Evolutionary conservation across 257 asterid genomes (phyloP).

Genomic region (Solanum commersonii): DNA sequence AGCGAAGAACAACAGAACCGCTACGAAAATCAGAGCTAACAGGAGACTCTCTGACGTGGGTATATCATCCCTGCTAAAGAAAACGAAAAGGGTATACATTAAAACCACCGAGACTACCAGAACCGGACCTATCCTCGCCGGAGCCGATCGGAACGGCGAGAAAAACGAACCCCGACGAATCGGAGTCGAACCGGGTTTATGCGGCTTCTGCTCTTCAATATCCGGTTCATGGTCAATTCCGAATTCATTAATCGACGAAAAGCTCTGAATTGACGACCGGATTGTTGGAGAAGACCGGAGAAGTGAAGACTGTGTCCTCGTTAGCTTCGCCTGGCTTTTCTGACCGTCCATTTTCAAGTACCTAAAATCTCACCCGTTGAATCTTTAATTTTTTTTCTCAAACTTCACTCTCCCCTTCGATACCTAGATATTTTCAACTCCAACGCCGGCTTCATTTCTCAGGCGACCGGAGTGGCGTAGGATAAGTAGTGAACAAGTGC

Average conservation of each 20-base stretch:
- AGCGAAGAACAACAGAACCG: conserved; percentile 41
- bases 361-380: conserved; percentile 9
- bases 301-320: conserved; percentile 82
- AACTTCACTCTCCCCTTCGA: not conserved
- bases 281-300: conserved; percentile 85
- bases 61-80: conserved; percentile 34
- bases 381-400: not conserved
- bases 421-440: conserved; percentile 32
- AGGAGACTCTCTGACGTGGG: conserved; percentile 60
- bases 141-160: not conserved
- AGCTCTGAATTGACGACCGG: conserved; percentile 79
- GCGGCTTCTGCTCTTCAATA: conserved; percentile 92
- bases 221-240: conserved; percentile 28
- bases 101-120: conserved; percentile 26
- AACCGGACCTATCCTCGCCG: conserved; percentile 29
- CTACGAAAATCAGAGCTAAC: conserved; percentile 41
- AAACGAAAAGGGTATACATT: conserved; percentile 43
- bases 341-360: conserved; percentile 52
- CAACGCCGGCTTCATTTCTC: conserved; percentile 63
- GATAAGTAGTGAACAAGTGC: not conserved
- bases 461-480: conserved; percentile 23
- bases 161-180: conserved; percentile 13
- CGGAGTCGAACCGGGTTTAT: conserved; percentile 24
- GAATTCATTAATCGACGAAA: conserved; percentile 58
- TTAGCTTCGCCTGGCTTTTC: conserved; percentile 66